Conservation (phyloP, 2,329 filamentous ascomycete genomes). For the Colletotrichum lupini region DNA sequence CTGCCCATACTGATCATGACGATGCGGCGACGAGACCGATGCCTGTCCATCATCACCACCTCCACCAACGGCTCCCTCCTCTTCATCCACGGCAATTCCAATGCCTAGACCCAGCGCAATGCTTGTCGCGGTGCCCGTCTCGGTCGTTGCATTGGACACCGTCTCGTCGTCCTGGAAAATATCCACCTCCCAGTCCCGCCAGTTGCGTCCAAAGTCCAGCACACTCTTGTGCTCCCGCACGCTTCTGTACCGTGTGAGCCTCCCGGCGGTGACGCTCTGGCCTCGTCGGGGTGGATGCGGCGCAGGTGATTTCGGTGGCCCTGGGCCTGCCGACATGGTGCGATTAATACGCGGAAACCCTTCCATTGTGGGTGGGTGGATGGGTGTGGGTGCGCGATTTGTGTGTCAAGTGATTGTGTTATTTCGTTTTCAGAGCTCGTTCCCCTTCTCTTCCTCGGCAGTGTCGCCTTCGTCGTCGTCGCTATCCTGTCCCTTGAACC, state of each 20-base stretch:
- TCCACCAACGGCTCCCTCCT: neutral
- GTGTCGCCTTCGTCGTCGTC: neutral
- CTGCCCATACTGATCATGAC: neutral
- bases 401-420: neutral
- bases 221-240: slow-evolving; percentile 31
- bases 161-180: slow-evolving; percentile 33
- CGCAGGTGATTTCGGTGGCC: slow-evolving; percentile 31
- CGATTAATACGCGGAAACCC: slow-evolving; percentile 23
- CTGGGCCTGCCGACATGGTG: slow-evolving; percentile 33
- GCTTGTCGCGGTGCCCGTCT: slow-evolving; percentile 33
- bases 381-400: neutral
- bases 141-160: slow-evolving; percentile 34
- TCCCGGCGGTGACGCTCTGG: slow-evolving; percentile 26
- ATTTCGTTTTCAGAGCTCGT: neutral
- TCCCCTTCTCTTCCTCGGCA: neutral
- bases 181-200: slow-evolving; percentile 34
- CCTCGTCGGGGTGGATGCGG: slow-evolving; percentile 32
- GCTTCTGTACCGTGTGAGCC: slow-evolving; percentile 27
- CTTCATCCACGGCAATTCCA: slow-evolving; percentile 30
- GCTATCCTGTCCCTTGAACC: neutral
- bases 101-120: slow-evolving; percentile 20
- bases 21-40: neutral
- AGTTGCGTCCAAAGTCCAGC: slow-evolving; percentile 32
- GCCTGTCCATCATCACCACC: neutral
- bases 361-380: slow-evolving; percentile 14